Base-by-base conservation (phyloP, 1,284 basidiomycete genomes). In the Lentinula novae-zelandiae region DNA sequence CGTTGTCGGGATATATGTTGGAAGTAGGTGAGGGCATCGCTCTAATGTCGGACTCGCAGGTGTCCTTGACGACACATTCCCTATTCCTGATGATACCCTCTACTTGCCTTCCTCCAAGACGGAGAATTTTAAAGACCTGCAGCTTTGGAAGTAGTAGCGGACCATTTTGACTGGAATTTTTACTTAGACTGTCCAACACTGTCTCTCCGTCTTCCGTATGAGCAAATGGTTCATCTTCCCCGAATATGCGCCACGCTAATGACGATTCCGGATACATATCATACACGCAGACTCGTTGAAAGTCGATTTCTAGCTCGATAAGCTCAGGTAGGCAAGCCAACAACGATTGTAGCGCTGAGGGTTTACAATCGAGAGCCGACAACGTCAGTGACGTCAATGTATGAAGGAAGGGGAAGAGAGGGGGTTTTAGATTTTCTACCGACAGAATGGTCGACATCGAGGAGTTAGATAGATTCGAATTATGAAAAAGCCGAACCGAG, bases 291-390 rank as follows among this genome's bases (percentile, higher is more conserved):
- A 81, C 70, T 53, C 54, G 54, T n/a, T 68, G 63, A 64, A 83
- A 81, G 66, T 83, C 78, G 31, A 80, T 70, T 62, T 84, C 80
- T 40, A 85, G 73, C 12, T 69, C 64, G 46, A 70, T 71, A 20
- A 85, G 67, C 15, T 67, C 70, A 4, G 66, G 65, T 17, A 78
- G 63, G 7, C 72, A 66, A 55, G 65, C 66, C 9, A 85, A 68
- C 34, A 85, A 70, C 22, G 65, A 33, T 67, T 69, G 75, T 31
- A 62, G 51, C 6, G 39, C 42, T 42, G 50, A 34, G 31, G 50
- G 44, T 46, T 54, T 57, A 67, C 82, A 84, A 46, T 78, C 75
- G 13, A 86, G 72, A 10, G 79, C 78, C 5, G 72, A 71, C 42
- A 86, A 71, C 39, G 73, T 70, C 22, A 85, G 75, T 3, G 69